These are phyloP conservation scores for Phaeosphaeria sp. DNA, from an alignment of 2,329 filamentous ascomycete species.

Conservation along the genomic window DNA sequence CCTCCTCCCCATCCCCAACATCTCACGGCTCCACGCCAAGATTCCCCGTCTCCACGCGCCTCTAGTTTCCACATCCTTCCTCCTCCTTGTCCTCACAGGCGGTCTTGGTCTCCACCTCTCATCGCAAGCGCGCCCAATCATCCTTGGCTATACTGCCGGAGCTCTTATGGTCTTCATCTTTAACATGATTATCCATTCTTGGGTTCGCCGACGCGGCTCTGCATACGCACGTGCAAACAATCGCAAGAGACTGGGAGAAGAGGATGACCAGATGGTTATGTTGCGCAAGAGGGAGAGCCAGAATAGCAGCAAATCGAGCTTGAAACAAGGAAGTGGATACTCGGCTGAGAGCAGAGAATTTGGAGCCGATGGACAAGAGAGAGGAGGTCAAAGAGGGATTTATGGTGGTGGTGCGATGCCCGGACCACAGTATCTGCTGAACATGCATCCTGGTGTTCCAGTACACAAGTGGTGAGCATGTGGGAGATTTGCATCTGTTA, in stretches of 20 bases:
- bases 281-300: constrained; percentile 21
- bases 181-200: constrained; percentile 25
- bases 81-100: constrained; percentile 38
- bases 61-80: constrained; percentile 51
- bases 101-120: constrained; percentile 43
- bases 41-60: constrained; percentile 46
- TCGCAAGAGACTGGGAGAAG: constrained; percentile 13
- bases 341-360: constrained; percentile 10
- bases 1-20: constrained; percentile 28
- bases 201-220: constrained; percentile 35
- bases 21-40: constrained; percentile 47
- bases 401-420: constrained; percentile 45
- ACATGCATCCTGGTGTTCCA: constrained; percentile 48
- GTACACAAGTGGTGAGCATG: constrained; percentile 28
- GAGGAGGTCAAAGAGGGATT: constrained; percentile 7
- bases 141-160: constrained; percentile 36
- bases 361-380: constrained; percentile 14
- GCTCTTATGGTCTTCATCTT: constrained; percentile 32
- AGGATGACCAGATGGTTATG: constrained; percentile 32
- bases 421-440: constrained; percentile 45
- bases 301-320: constrained; percentile 13
- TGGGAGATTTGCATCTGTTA: background rate
- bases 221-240: constrained; percentile 28
- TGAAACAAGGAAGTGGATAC: constrained; percentile 9
- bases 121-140: constrained; percentile 26